Evolutionary conservation across 2,329 filamentous ascomycete species (phyloP).

Genomic region (Microdochium paspali): DNA sequence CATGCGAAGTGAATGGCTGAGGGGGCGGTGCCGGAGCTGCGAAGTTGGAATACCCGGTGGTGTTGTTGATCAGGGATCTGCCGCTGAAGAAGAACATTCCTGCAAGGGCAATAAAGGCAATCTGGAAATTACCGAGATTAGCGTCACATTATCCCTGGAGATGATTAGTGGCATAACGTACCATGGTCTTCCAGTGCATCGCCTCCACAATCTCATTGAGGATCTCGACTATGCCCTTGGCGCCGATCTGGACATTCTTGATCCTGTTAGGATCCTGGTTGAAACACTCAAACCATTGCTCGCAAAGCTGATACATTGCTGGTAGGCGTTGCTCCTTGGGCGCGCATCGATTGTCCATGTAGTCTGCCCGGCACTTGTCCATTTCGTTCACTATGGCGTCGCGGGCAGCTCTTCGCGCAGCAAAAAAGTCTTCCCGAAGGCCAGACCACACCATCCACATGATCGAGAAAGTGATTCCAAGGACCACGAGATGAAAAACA

Average conservation of each 20-base stretch:
- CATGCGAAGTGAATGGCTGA: slow-evolving; percentile 4
- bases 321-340: slow-evolving; percentile 55
- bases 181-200: slow-evolving; percentile 72
- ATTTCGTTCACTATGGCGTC: slow-evolving; percentile 64
- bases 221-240: slow-evolving; percentile 82
- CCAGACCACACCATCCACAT: slow-evolving; percentile 45
- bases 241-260: slow-evolving; percentile 71
- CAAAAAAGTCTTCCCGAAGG: slow-evolving; percentile 65
- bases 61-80: slow-evolving; percentile 16
- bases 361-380: slow-evolving; percentile 63
- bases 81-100: slow-evolving; percentile 18
- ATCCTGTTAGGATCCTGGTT: slow-evolving; percentile 69
- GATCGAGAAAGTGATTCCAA: slow-evolving; percentile 31
- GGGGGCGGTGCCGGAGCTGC: slow-evolving; percentile 8
- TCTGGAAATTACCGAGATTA: slow-evolving; percentile 10
- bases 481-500: slow-evolving; percentile 54
- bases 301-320: slow-evolving; percentile 63
- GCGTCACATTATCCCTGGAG: slow-evolving; percentile 1
- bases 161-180: slow-evolving; percentile 19
- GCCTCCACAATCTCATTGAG: slow-evolving; percentile 90
- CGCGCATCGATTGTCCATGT: slow-evolving; percentile 65
- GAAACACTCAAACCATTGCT: slow-evolving; percentile 83
- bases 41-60: slow-evolving; percentile 12
- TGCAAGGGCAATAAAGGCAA: slow-evolving; percentile 15
- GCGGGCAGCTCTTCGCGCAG: slow-evolving; percentile 61